These are phyloP conservation scores for Bipolaris victoriae DNA, from an alignment of 2,329 filamentous ascomycete species.

Conservation along the genomic window DNA sequence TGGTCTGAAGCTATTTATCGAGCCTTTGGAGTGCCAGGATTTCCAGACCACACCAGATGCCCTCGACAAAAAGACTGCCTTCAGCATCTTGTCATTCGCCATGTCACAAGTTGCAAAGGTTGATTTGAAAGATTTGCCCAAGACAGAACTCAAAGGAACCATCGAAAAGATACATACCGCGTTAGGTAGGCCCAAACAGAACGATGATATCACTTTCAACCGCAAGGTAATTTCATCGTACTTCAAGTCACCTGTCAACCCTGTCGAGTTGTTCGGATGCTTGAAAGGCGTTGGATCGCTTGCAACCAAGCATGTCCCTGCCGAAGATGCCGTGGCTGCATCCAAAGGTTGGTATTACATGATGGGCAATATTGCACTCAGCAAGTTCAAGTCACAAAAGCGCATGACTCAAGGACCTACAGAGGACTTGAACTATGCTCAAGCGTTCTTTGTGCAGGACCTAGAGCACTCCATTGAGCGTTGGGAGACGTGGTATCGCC, in stretches of 20 bases:
- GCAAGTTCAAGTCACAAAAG: conserved; percentile 82
- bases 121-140: conserved; percentile 87
- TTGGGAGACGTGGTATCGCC: conserved; percentile 90
- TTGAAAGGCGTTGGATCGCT: conserved; percentile 72
- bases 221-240: conserved; percentile 80
- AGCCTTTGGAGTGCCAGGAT: conserved; percentile 54
- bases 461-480: conserved; percentile 80
- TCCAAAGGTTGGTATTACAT: conserved; percentile 91
- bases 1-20: conserved; percentile 46
- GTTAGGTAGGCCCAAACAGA: conserved; percentile 77
- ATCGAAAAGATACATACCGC: conserved; percentile 94
- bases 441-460: conserved; percentile 79
- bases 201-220: conserved; percentile 84
- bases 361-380: conserved; percentile 84
- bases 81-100: conserved; percentile 82
- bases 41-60: conserved; percentile 78
- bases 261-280: conserved; percentile 78
- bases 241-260: conserved; percentile 83
- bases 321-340: conserved; percentile 72
- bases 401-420: conserved; percentile 78
- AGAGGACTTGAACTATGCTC: conserved; percentile 81
- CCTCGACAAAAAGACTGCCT: conserved; percentile 79
- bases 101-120: conserved; percentile 81
- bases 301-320: conserved; percentile 56
- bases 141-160: conserved; percentile 85